Evolutionary conservation across 148 eudicot genomes (phyloP), one percentile per base, ranked within the genome.

Genomic region (Oxyria digyna): DNA sequence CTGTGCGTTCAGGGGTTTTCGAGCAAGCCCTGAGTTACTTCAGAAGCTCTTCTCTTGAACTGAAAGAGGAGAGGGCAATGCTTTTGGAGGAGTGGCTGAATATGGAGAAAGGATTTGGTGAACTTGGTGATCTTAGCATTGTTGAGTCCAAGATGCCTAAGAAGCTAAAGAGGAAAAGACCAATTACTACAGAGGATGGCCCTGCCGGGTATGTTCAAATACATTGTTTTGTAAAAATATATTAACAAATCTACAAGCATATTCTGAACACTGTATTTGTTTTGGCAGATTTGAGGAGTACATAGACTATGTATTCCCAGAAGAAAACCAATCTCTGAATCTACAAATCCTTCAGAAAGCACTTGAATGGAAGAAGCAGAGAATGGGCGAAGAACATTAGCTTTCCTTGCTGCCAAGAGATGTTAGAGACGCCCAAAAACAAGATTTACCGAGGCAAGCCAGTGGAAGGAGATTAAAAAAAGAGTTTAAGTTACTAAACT

Each of bases 31-130:
- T 89, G 4, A 86, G 76, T 75, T 85, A 93, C 57, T 83, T 76
- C 71, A 75, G 91, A 76, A 84, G 85, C 35, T 82, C 91, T 46
- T 91, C 95, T 8, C 92, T 96, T 26, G 98, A 90, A 63, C 68
- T 88, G 75, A 94, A 92, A 75, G 97, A 90, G 66, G 98, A 90
- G 74, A 81, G 96, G 72, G 95, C 96, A 26, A 89, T 89, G 98
- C 84, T 93, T 50, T 72, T 93, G 72, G 90, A 93, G 32, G 96
- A 86, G 67, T 93, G 98, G 98, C 55, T 85, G 24, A 77, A 82
- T 37, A 68, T 81, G 78, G 98, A 93, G 74, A 83, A 72, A 59
- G 79, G 81, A 29, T 88, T 93, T 71, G 88, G 86, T 27, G 89
- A 83, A 67, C 79, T 93, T 62, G 98, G 98, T 6, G 87, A 93